Conservation (phyloP, 2,329 filamentous ascomycete genomes). For the Pseudocercospora ulei region DNA sequence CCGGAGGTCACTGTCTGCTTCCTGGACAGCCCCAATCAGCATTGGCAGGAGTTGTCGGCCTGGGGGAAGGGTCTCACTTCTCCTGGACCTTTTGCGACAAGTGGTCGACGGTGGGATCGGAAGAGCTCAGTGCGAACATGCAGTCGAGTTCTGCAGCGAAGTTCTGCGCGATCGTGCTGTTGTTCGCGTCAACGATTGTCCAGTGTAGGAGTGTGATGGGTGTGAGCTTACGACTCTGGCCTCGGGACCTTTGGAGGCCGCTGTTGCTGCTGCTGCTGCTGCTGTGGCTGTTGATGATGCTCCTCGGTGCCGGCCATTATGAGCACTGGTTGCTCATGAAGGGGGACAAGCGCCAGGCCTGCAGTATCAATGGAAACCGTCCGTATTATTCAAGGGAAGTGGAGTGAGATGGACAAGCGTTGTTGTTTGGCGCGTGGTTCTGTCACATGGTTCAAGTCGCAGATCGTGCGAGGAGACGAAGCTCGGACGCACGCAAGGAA, state of each 20-base stretch:
- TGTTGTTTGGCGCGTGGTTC: too few species aligned
- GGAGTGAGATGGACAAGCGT: too few species aligned
- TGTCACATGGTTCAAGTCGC: too few species aligned
- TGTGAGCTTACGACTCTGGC: conserved; percentile 26
- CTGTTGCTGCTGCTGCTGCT: conserved; percentile 1
- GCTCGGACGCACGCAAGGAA: too few species aligned
- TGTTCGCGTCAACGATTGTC: too few species aligned
- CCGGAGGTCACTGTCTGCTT: conserved; percentile 68
- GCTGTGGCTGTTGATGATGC: conserved; percentile 4
- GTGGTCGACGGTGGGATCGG: conserved; percentile 55
- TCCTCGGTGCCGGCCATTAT: conserved; percentile 14
- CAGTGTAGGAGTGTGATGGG: not conserved
- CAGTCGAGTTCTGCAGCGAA: conserved; percentile 81
- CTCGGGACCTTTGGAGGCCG: conserved; percentile 14
- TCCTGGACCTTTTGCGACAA: conserved; percentile 66
- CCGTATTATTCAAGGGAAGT: too few species aligned
- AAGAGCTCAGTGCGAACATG: conserved; percentile 78
- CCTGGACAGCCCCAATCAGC: conserved; percentile 41
- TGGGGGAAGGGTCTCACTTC: conserved; percentile 53
- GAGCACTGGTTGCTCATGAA: not conserved
- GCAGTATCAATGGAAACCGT: too few species aligned
- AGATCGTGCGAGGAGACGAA: too few species aligned
- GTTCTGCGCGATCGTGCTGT: conserved; percentile 73
- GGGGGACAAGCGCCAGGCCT: conserved; percentile 3
- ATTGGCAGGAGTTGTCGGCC: not conserved